These are phyloP conservation scores for Kwoniella newhampshirensis DNA, from an alignment of 768 basidiomycete genomes.

Conservation along the genomic window DNA sequence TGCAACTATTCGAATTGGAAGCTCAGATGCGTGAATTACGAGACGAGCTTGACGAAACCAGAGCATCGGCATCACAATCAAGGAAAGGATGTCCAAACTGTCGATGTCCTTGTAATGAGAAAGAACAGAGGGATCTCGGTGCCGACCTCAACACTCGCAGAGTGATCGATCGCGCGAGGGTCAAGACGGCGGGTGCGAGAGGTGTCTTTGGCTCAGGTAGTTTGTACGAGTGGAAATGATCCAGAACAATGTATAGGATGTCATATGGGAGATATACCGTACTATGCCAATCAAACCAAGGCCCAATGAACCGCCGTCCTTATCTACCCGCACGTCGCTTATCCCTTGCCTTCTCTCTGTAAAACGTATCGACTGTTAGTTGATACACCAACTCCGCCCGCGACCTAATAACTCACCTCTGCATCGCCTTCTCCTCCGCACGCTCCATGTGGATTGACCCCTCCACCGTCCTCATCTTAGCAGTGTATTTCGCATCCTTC, in stretches of 20 bases:
- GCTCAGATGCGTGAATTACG: slow-evolving; percentile 29
- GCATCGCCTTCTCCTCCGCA: slow-evolving; percentile 90
- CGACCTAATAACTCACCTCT: slow-evolving; percentile 57
- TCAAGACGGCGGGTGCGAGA: slow-evolving; percentile 44
- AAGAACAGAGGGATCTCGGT: slow-evolving; percentile 5
- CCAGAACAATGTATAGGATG: not conserved
- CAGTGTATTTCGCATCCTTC: slow-evolving; percentile 78
- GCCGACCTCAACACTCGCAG: slow-evolving; percentile 6
- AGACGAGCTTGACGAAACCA: slow-evolving; percentile 13
- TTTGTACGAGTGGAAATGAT: slow-evolving; percentile 42
- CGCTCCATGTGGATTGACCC: slow-evolving; percentile 70
- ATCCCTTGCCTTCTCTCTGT: slow-evolving; percentile 37
- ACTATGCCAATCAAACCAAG: not conserved
- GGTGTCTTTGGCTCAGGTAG: slow-evolving; percentile 46
- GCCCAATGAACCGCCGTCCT: not conserved
- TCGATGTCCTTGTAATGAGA: slow-evolving; percentile 20
- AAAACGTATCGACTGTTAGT: too few relatives aligned
- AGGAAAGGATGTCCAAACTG: slow-evolving; percentile 17
- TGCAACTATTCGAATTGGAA: slow-evolving; percentile 34
- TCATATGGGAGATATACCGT: too few relatives aligned
- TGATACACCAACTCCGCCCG: too few relatives aligned
- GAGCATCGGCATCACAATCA: slow-evolving; percentile 6
- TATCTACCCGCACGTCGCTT: slow-evolving; percentile 33
- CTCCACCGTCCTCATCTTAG: slow-evolving; percentile 74
- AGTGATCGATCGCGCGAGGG: slow-evolving; percentile 42